Conservation (phyloP, 2,329 filamentous ascomycete species). For the Venturia aucupariae region DNA sequence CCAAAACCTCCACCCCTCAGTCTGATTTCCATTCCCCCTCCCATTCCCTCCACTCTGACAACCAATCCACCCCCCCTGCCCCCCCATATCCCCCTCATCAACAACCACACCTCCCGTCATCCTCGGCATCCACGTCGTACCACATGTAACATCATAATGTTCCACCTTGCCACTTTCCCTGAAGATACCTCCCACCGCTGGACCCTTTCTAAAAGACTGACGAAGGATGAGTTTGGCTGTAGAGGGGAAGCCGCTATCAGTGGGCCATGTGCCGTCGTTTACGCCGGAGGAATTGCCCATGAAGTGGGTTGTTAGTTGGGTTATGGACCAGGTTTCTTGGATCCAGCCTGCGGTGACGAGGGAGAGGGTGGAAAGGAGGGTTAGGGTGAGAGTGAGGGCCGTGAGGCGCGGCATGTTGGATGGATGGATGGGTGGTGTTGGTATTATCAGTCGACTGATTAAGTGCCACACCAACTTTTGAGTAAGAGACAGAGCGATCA, state of each 20-base stretch:
- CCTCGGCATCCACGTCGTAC: not conserved
- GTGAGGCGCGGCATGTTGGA: not conserved
- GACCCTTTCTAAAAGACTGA: not conserved
- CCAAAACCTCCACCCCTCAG: not conserved
- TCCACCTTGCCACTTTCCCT: not conserved
- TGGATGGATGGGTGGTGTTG: not conserved
- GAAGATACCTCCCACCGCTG: not conserved
- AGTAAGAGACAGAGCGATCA: not conserved
- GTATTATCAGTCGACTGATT: too few relatives aligned
- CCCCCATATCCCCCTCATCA: not conserved
- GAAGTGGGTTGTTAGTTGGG: conserved; percentile 22
- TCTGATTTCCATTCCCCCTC: not conserved
- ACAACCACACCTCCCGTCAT: not conserved
- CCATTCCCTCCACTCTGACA: not conserved
- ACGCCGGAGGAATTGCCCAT: conserved; percentile 22
- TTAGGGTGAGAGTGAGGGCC: too few relatives aligned
- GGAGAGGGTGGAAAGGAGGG: not conserved
- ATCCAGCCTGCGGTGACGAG: not conserved
- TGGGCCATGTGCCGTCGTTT: conserved; percentile 21
- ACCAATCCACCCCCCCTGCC: not conserved
- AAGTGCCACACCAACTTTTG: too few relatives aligned
- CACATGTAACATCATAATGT: not conserved
- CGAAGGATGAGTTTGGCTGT: conserved; percentile 20
- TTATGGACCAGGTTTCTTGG: conserved; percentile 19
- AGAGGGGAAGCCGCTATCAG: conserved; percentile 18